A percentile compares a stretch with the other conserved stretches of the same genome.
These are phyloP conservation scores for Moesziomyces parantarcticus DNA, from an alignment of 1,284 basidiomycete genomes.

Conservation along the genomic window DNA sequence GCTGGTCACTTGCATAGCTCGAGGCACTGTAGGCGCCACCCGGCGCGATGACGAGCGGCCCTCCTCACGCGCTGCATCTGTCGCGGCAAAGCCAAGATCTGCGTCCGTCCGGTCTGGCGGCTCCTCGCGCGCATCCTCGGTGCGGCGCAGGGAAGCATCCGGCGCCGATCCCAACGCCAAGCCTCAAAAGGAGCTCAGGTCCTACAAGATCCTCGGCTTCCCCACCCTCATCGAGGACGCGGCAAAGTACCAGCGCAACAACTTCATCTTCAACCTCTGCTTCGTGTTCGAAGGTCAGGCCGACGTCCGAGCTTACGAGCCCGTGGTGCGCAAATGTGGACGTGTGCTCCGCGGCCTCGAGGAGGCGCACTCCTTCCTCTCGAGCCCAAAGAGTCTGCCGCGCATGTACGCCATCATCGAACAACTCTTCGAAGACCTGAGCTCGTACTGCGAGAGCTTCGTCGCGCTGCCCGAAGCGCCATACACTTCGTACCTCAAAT, in stretches of 20 bases:
- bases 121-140: conserved; percentile 23
- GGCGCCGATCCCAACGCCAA: conserved; percentile 1
- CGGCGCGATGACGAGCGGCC: conserved; percentile 5
- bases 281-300: conserved; percentile 91
- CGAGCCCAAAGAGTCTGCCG: conserved; percentile 77
- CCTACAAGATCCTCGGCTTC: conserved; percentile 63
- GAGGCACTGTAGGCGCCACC: conserved; percentile 15
- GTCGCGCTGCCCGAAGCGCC: conserved; percentile 63
- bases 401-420: conserved; percentile 88
- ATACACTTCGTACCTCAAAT: conserved; percentile 46
- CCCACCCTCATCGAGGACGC: conserved; percentile 59
- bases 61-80: conserved; percentile 19
- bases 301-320: conserved; percentile 93
- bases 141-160: conserved; percentile 3
- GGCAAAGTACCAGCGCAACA: conserved; percentile 62
- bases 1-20: conserved; percentile 75
- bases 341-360: conserved; percentile 87
- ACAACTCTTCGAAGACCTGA: conserved; percentile 95
- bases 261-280: conserved; percentile 89
- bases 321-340: conserved; percentile 92
- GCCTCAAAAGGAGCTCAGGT: conserved; percentile 22
- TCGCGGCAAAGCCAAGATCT: conserved; percentile 12
- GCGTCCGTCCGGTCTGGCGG: conserved; percentile 15
- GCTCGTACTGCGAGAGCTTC: conserved; percentile 77
- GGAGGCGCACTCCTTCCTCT: conserved; percentile 90